A percentile compares a stretch with the other conserved stretches of the same genome.
These are phyloP conservation scores for Citrullus mucosospermus DNA, from an alignment of 306 rosid species.

Conservation along the genomic window DNA sequence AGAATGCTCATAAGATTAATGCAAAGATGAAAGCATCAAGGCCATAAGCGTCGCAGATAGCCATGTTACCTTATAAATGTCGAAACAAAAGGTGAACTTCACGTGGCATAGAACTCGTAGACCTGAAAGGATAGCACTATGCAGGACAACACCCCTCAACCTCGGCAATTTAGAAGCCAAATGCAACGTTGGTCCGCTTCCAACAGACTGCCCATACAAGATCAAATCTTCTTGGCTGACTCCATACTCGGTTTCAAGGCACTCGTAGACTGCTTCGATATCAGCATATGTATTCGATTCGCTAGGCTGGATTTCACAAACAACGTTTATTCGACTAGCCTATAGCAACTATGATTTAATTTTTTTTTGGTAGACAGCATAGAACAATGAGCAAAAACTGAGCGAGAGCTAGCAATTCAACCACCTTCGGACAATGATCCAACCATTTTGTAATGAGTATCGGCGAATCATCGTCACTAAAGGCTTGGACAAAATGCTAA, in stretches of 20 bases:
- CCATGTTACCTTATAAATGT: constrained; percentile 73
- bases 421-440: neutral
- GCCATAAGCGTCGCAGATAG: neutral
- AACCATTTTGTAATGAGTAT: neutral
- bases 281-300: constrained; percentile 89
- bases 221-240: constrained; percentile 89
- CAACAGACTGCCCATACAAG: constrained; percentile 95
- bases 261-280: constrained; percentile 90
- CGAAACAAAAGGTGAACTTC: constrained; percentile 76
- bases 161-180: constrained; percentile 92
- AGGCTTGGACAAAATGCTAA: neutral
- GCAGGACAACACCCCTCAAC: constrained; percentile 85
- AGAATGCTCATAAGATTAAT: neutral
- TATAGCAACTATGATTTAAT: neutral
- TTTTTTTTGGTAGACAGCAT: neutral
- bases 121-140: constrained; percentile 93
- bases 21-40: neutral
- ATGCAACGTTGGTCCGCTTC: constrained; percentile 94
- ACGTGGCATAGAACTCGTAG: constrained; percentile 90
- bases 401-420: neutral
- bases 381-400: neutral
- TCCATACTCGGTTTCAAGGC: constrained; percentile 86
- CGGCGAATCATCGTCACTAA: neutral
- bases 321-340: neutral
- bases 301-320: constrained; percentile 61